Evolutionary conservation across 306 rosid species (phyloP).

Genomic region (Neltuma alba): DNA sequence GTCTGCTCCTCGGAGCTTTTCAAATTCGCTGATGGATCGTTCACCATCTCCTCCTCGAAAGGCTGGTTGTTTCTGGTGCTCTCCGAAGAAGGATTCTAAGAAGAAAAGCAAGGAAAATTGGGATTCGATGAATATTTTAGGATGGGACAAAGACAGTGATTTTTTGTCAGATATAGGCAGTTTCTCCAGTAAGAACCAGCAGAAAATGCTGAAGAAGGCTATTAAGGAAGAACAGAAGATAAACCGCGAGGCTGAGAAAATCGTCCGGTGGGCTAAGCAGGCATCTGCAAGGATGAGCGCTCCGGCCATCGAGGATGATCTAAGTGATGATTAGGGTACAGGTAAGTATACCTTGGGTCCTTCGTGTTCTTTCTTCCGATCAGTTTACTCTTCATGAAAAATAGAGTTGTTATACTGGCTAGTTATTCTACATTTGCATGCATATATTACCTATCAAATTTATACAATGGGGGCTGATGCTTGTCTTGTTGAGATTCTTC

Average conservation of each 20-base stretch:
- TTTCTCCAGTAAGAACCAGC: slow-evolving; percentile 67
- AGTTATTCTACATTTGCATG: background rate
- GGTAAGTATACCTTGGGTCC: background rate
- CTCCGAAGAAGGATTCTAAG: slow-evolving; percentile 67
- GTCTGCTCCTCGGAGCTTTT: slow-evolving; percentile 39
- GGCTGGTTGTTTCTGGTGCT: slow-evolving; percentile 75
- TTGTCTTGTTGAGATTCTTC: background rate
- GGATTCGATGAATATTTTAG: slow-evolving; percentile 7
- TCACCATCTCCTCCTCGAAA: slow-evolving; percentile 72
- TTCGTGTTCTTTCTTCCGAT: background rate
- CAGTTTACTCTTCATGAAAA: background rate
- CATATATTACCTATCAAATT: background rate
- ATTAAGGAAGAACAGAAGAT: slow-evolving; percentile 77
- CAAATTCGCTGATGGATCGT: slow-evolving; percentile 29
- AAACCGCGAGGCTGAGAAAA: slow-evolving; percentile 76
- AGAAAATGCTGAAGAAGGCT: slow-evolving; percentile 68
- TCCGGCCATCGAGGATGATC: slow-evolving; percentile 61
- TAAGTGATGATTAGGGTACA: slow-evolving; percentile 53
- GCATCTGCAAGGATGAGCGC: slow-evolving; percentile 61
- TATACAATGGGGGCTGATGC: background rate
- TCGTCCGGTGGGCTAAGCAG: slow-evolving; percentile 70
- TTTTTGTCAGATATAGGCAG: slow-evolving; percentile 55
- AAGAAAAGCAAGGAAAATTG: slow-evolving; percentile 56
- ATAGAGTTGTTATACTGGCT: background rate
- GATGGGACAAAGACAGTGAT: slow-evolving; percentile 55